phyloP scores from a whole-genome alignment of 1,139 yeast genomes.

The Scheffersomyces illinoinensis region DNA sequence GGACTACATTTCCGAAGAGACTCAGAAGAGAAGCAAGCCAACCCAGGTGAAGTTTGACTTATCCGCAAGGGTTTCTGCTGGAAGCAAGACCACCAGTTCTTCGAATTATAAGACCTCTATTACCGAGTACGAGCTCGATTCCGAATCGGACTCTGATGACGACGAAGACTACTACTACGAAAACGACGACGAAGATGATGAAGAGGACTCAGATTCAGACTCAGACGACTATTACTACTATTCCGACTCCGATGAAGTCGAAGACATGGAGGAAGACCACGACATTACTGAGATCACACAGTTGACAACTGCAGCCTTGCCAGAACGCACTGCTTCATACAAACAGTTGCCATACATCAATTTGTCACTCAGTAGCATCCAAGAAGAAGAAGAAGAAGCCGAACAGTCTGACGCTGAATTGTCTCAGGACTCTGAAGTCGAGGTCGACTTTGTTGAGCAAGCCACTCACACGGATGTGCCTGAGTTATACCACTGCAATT shows the following conservation, averaged over 20 bases:
- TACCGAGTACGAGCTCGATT: constrained; percentile 39
- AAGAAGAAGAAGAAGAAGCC: constrained; percentile 27
- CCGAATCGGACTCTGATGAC: constrained; percentile 19
- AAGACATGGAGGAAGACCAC: constrained; percentile 10
- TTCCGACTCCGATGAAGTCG: constrained; percentile 25
- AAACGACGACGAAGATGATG: constrained; percentile 4
- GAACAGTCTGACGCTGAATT: constrained; percentile 19
- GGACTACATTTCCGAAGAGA: constrained; percentile 47
- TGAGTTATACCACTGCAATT: constrained; percentile 23
- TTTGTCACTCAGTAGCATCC: constrained; percentile 20
- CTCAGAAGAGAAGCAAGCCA: constrained; percentile 24
- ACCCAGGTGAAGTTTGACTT: constrained; percentile 12
- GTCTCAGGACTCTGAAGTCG: constrained; percentile 9
- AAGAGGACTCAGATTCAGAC: constrained; percentile 6
- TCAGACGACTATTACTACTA: constrained; percentile 29
- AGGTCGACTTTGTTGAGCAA: constrained; percentile 11
- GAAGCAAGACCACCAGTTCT: constrained; percentile 5
- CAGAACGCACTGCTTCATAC: constrained; percentile 10
- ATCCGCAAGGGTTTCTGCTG: constrained; percentile 6
- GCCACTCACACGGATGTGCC: constrained; percentile 16
- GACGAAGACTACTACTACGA: constrained; percentile 8
- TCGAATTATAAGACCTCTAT: constrained; percentile 21
- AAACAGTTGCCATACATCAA: constrained; percentile 26
- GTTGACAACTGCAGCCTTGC: constrained; percentile 1
- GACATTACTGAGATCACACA: background rate